Base-by-base conservation (phyloP, 768 basidiomycete genomes). In the Kwoniella dejecticola region DNA sequence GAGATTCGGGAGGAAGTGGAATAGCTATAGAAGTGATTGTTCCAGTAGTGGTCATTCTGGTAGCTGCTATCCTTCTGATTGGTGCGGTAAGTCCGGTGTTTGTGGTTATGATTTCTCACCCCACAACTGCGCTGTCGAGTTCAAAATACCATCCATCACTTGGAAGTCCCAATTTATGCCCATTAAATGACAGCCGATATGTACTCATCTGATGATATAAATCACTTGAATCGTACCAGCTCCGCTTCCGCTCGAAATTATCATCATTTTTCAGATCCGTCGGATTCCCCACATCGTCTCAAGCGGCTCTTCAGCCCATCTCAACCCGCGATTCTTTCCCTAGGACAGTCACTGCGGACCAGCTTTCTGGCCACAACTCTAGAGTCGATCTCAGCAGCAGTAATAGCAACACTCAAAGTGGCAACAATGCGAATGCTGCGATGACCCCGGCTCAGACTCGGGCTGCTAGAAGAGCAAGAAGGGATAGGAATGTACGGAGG, bases 61-160 rank as follows among this genome's bases (percentile, higher is more conserved):
- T 53, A 13, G 41, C 29, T 3, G 19, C 55, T 11, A 36, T 70
- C 19, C 6, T 65, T 15, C 26, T 64, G 30, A 53, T 49, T 12
- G 23, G 52, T 4, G 4, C 58, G 29, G 68, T 70, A 42, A 58
- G 68, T 66, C n/a, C n/a, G n/a, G n/a, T n/a, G n/a, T n/a, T n/a
- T n/a, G n/a, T n/a, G n/a, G n/a, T n/a, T n/a, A n/a, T n/a, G n/a
- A n/a, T n/a, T n/a, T n/a, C n/a, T n/a, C n/a, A n/a, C n/a, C n/a
- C n/a, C n/a, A n/a, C n/a, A n/a, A n/a, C n/a, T n/a, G n/a, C n/a
- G n/a, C n/a, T n/a, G n/a, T n/a, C n/a, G n/a, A n/a, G n/a, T n/a
- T n/a, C n/a, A n/a, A n/a, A n/a, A n/a, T n/a, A n/a, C n/a, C n/a
- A n/a, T n/a, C n/a, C n/a, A n/a, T n/a, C n/a, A n/a, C n/a, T n/a